A percentile compares a stretch with the other conserved stretches of the same genome.
Conservation (phyloP, 768 basidiomycete genomes). For the Daedaleopsis nitida region DNA sequence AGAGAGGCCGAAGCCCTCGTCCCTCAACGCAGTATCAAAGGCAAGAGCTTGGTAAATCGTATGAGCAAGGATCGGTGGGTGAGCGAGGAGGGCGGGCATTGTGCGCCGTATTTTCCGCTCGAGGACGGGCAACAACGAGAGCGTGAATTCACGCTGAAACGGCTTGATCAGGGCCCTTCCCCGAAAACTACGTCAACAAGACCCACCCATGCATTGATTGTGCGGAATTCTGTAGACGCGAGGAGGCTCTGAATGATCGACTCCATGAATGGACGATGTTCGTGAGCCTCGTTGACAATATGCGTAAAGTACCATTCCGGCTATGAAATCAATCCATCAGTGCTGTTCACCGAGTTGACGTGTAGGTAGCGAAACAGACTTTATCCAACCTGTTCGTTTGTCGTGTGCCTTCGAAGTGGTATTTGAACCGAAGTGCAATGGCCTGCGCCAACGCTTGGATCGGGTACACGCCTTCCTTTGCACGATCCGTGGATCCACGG, state of each 20-base stretch:
- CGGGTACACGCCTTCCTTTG: constrained; percentile 73
- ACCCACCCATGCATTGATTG: constrained; percentile 77
- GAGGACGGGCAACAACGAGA: constrained; percentile 76
- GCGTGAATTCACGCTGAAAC: constrained; percentile 77
- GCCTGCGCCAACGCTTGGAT: constrained; percentile 84
- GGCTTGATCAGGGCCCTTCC: not conserved
- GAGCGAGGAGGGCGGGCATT: constrained; percentile 69
- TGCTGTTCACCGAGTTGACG: not conserved
- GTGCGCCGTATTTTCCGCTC: constrained; percentile 75
- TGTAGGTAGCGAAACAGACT: constrained; percentile 40
- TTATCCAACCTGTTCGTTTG: constrained; percentile 93
- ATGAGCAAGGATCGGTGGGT: constrained; percentile 88
- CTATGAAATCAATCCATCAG: constrained; percentile 38
- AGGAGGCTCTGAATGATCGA: constrained; percentile 71
- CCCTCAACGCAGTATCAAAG: constrained; percentile 79
- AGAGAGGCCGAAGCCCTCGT: constrained; percentile 68
- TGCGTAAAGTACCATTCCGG: constrained; percentile 98
- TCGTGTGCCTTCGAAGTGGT: constrained; percentile 87
- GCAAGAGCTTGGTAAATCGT: constrained; percentile 91
- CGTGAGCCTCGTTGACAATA: constrained; percentile 82
- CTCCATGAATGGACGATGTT: constrained; percentile 83
- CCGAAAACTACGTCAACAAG: not conserved
- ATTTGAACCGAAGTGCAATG: constrained; percentile 86
- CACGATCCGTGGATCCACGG: constrained; percentile 27
- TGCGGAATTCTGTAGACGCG: constrained; percentile 57